Conservation (phyloP, 176 grass and related monocot species). For the Microstegium vimineum region DNA sequence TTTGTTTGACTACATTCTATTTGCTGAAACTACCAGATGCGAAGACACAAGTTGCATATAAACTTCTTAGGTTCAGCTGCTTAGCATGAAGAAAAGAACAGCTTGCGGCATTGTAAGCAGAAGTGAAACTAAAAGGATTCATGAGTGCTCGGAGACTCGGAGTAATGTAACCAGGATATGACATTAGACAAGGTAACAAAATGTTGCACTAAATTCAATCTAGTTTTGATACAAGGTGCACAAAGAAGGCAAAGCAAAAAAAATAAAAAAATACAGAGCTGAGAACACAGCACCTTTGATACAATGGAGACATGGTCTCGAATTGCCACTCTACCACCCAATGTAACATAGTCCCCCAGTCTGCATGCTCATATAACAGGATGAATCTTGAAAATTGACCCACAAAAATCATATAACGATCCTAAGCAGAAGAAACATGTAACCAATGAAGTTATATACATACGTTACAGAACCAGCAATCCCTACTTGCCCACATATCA, state of each 20-base stretch:
- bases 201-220: not conserved
- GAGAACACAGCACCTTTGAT: conserved; percentile 46
- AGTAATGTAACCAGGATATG: not conserved
- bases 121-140: not conserved
- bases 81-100: not conserved
- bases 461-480: conserved; percentile 92
- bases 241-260: not conserved
- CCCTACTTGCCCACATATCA: conserved; percentile 90
- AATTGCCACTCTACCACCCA: conserved; percentile 68
- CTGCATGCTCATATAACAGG: conserved; percentile 15
- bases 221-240: not conserved
- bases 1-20: not conserved
- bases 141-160: too few relatives aligned
- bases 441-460: conserved; percentile 15
- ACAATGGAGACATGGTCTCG: conserved; percentile 60
- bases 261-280: not conserved
- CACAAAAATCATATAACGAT: not conserved
- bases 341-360: conserved; percentile 58
- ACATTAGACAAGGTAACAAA: not conserved
- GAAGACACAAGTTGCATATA: not conserved
- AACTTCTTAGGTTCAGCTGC: not conserved
- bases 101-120: not conserved
- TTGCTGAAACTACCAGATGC: not conserved
- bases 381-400: not conserved
- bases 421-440: conserved; percentile 2